A percentile compares a stretch with the other conserved stretches of the same genome.
Evolutionary conservation across 2,329 filamentous ascomycete genomes (phyloP).

Genomic region (Bretziella fagacearum): DNA sequence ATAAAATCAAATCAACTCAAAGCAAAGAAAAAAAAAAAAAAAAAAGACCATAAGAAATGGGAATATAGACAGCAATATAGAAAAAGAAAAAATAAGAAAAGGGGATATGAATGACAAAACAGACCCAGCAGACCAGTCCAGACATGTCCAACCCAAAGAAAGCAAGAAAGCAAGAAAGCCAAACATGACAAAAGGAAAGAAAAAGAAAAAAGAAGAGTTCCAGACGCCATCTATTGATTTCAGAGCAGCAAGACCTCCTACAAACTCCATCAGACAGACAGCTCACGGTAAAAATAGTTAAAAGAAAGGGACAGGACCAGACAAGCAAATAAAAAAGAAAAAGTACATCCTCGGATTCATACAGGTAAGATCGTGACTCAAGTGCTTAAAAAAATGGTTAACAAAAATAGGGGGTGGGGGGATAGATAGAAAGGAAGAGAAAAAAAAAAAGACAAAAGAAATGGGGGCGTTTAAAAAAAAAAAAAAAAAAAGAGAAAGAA

Average conservation of each 20-base stretch:
- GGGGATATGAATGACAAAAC: slow-evolving; percentile 2
- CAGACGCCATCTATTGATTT: background rate
- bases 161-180: too few species aligned
- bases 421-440: slow-evolving; percentile 13
- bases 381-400: slow-evolving; percentile 12
- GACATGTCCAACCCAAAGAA: slow-evolving; percentile 1
- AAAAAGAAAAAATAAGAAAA: slow-evolving; percentile 8
- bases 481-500: slow-evolving; percentile 8
- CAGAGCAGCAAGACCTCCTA: background rate
- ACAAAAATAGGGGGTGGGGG: slow-evolving; percentile 8
- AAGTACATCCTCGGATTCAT: slow-evolving; percentile 14
- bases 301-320: background rate
- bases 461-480: slow-evolving; percentile 14
- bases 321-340: slow-evolving; percentile 13
- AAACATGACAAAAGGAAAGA: slow-evolving; percentile 6
- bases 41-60: slow-evolving; percentile 7
- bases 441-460: slow-evolving; percentile 18
- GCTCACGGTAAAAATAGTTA: background rate
- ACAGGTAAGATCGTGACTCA: slow-evolving; percentile 15
- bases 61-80: background rate
- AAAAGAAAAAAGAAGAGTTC: slow-evolving; percentile 12
- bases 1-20: too few species aligned
- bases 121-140: background rate
- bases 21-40: too few species aligned
- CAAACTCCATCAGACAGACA: background rate